These are phyloP conservation scores for Ophiostoma piceae DNA, from an alignment of 2,329 filamentous ascomycete genomes.

Conservation along the genomic window DNA sequence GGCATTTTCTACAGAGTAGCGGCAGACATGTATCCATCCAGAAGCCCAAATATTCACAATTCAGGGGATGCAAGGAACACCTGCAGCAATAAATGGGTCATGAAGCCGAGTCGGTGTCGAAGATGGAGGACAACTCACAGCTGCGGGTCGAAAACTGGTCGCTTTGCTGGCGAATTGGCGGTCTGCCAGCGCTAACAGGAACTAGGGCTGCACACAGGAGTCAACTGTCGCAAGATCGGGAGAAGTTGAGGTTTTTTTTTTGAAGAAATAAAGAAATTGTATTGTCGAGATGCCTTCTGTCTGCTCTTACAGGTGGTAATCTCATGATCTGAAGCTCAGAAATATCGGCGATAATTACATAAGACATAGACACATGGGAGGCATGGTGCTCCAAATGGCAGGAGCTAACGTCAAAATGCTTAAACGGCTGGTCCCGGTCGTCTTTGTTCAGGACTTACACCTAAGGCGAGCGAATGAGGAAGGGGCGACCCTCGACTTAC, in stretches of 20 bases:
- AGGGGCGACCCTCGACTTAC: background rate
- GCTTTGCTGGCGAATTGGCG: conserved; percentile 13
- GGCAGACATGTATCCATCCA: background rate
- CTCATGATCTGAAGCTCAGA: background rate
- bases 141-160: background rate
- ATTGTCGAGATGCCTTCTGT: background rate
- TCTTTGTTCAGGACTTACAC: conserved; percentile 15
- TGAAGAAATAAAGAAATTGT: background rate
- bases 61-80: conserved; percentile 9
- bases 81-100: background rate
- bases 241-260: background rate
- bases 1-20: background rate
- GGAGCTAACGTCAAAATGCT: background rate
- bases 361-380: background rate
- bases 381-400: background rate
- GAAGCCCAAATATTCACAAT: background rate
- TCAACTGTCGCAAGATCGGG: background rate
- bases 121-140: conserved; percentile 11
- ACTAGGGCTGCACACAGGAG: background rate
- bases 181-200: conserved; percentile 7
- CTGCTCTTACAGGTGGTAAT: background rate
- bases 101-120: background rate
- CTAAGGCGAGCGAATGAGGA: background rate
- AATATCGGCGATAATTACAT: background rate
- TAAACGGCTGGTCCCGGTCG: conserved; percentile 5